Conservation (phyloP, 441 rosid species). For the Biscutella laevigata region DNA sequence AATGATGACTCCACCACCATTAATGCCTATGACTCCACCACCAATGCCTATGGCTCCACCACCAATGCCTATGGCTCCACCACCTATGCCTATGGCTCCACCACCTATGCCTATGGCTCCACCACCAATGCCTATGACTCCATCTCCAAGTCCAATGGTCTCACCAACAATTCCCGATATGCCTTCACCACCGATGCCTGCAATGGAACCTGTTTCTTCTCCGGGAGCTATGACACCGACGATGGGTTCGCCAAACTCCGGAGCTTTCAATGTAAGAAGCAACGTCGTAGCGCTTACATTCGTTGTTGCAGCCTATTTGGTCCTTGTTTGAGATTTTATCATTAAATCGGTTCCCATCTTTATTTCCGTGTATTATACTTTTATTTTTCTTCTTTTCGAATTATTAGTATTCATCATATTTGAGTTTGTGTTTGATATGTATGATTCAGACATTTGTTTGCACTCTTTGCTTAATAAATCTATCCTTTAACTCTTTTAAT, state of each 20-base stretch:
- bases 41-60: constrained; percentile 15
- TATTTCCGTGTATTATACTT: constrained; percentile 8
- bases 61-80: constrained; percentile 8
- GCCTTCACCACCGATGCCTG: constrained; percentile 26
- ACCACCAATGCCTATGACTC: constrained; percentile 14
- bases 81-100: constrained; percentile 13
- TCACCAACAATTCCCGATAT: background rate
- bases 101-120: constrained; percentile 19
- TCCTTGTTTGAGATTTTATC: constrained; percentile 20
- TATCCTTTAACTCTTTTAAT: too few species aligned
- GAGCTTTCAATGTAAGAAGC: constrained; percentile 19
- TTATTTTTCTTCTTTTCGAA: constrained; percentile 1
- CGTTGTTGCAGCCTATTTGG: constrained; percentile 13
- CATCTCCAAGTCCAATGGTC: constrained; percentile 20
- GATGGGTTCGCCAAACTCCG: constrained; percentile 18
- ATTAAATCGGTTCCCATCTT: background rate
- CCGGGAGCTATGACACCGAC: constrained; percentile 22
- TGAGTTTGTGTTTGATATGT: constrained; percentile 17
- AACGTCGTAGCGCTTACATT: constrained; percentile 9
- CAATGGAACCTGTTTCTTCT: constrained; percentile 13
- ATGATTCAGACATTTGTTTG: constrained; percentile 26
- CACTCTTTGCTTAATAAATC: constrained; percentile 5
- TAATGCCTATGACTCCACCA: constrained; percentile 17
- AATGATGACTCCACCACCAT: constrained; percentile 19
- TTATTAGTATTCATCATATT: constrained; percentile 13